Evolutionary conservation across 352 stramenopile genomes (phyloP).

Genomic region (Elongisporangium anandrum): DNA sequence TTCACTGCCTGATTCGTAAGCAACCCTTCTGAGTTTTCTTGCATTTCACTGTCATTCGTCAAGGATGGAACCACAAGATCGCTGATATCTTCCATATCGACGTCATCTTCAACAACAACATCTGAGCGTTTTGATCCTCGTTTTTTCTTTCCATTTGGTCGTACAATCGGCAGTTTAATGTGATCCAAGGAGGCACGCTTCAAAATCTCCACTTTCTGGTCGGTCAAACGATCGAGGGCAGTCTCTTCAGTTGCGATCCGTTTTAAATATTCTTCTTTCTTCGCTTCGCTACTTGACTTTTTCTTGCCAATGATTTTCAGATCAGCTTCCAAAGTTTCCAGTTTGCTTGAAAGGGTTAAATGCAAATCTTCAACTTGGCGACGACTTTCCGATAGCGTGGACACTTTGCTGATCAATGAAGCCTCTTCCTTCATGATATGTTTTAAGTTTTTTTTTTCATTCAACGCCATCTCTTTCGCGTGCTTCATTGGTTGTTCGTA

Average conservation of each 20-base stretch:
- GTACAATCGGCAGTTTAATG: conserved; percentile 80
- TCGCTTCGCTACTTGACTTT: conserved; percentile 64
- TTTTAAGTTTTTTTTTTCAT: conserved; percentile 50
- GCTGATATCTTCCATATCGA: conserved; percentile 59
- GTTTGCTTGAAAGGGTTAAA: conserved; percentile 20
- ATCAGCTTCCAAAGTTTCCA: conserved; percentile 58
- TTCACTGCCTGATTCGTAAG: conserved; percentile 40
- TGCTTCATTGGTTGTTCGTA: conserved; percentile 41
- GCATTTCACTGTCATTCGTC: conserved; percentile 14
- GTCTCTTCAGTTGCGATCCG: conserved; percentile 87
- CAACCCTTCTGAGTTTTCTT: conserved; percentile 31
- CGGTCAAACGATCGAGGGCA: conserved; percentile 88
- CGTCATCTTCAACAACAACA: conserved; percentile 36
- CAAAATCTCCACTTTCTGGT: conserved; percentile 94
- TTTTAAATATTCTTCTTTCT: conserved; percentile 72
- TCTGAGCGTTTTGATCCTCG: neutral
- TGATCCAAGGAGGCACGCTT: conserved; percentile 95
- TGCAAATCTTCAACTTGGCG: conserved; percentile 8
- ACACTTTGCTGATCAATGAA: conserved; percentile 36
- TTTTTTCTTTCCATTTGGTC: neutral
- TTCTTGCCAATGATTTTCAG: conserved; percentile 57
- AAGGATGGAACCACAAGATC: neutral
- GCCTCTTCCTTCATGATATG: conserved; percentile 48
- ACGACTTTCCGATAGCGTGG: conserved; percentile 45
- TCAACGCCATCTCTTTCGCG: conserved; percentile 35